phyloP scores from a whole-genome alignment of 179 eudicot genomes.

The Drosera spatulata region DNA sequence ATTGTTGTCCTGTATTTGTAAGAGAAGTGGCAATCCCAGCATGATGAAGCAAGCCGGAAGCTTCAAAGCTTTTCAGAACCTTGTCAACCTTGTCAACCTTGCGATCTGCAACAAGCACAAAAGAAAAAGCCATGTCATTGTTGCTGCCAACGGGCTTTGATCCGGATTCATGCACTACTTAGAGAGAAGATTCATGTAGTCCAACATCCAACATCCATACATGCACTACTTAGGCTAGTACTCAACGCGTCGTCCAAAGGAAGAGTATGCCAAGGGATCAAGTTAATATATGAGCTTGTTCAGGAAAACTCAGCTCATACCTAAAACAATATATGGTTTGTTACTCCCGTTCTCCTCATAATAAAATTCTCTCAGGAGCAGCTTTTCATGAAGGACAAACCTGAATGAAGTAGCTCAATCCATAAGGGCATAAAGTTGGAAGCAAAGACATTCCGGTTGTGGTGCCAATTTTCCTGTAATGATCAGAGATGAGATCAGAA shows the following conservation, averaged over 20 bases:
- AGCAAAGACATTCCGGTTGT: constrained; percentile 64
- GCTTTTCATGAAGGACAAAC: constrained; percentile 22
- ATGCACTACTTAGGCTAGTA: too few species aligned
- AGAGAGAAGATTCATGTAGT: too few species aligned
- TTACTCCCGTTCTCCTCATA: background rate
- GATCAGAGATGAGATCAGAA: constrained; percentile 6
- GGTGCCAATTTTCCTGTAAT: constrained; percentile 48
- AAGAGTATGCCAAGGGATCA: too few species aligned
- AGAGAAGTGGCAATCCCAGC: constrained; percentile 83
- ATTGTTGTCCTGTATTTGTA: constrained; percentile 76
- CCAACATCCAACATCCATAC: too few species aligned
- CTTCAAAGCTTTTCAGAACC: constrained; percentile 53
- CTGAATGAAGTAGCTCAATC: constrained; percentile 57
- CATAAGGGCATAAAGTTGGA: constrained; percentile 86
- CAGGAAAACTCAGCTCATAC: too few species aligned
- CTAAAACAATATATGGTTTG: background rate
- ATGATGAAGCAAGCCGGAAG: constrained; percentile 51
- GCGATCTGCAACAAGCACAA: constrained; percentile 28
- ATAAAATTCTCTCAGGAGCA: background rate
- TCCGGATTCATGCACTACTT: too few species aligned
- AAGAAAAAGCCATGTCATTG: background rate
- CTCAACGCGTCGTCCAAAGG: too few species aligned
- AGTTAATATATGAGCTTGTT: too few species aligned
- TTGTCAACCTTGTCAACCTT: constrained; percentile 45
- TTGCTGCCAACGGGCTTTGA: too few species aligned